Conservation (phyloP, 2,329 filamentous ascomycete species). For the Malbranchea zuffiana region DNA sequence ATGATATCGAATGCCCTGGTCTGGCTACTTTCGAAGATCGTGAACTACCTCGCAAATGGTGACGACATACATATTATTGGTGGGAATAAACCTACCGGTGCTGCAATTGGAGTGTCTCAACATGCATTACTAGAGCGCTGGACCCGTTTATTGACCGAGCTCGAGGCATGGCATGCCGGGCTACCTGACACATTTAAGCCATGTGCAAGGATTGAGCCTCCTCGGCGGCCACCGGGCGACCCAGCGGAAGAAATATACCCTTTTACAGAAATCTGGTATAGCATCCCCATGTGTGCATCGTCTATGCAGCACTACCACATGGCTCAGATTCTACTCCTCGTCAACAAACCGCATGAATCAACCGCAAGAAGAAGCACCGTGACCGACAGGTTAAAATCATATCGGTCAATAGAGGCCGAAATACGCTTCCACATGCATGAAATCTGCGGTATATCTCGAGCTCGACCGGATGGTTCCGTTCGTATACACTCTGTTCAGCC, state of each 20-base stretch:
- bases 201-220: constrained; percentile 40
- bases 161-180: constrained; percentile 49
- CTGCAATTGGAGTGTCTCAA: constrained; percentile 28
- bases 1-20: constrained; percentile 53
- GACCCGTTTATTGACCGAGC: constrained; percentile 44
- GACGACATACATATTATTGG: constrained; percentile 36
- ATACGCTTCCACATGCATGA: constrained; percentile 49
- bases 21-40: constrained; percentile 55
- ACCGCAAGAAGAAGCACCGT: constrained; percentile 43
- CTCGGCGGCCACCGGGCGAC: constrained; percentile 18
- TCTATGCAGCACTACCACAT: constrained; percentile 44
- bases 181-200: constrained; percentile 50
- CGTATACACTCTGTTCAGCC: constrained; percentile 52
- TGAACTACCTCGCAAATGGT: constrained; percentile 52
- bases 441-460: constrained; percentile 50
- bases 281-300: constrained; percentile 53
- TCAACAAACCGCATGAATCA: constrained; percentile 34
- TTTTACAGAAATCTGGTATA: constrained; percentile 53
- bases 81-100: too few species aligned
- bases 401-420: constrained; percentile 47
- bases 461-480: constrained; percentile 47
- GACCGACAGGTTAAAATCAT: constrained; percentile 44
- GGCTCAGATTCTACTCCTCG: constrained; percentile 33
- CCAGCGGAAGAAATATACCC: constrained; percentile 28
- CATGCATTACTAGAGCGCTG: constrained; percentile 38